Evolutionary conservation across 2,329 filamentous ascomycete species (phyloP), one percentile per base, ranked within the genome.

Genomic region (Aspergillus versicolor): DNA sequence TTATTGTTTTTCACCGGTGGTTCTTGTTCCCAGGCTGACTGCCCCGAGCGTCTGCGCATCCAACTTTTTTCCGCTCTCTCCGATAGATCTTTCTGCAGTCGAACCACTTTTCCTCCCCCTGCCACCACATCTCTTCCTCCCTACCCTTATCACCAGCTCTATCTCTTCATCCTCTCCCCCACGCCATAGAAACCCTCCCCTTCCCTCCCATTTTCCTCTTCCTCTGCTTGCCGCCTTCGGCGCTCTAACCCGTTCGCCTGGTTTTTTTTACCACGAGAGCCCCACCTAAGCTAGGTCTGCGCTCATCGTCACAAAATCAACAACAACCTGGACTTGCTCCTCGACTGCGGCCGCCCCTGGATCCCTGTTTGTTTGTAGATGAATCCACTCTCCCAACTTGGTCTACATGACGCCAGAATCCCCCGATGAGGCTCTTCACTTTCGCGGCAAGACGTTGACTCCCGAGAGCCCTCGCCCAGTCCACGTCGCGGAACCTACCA

Each of bases 401-500:
- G 66, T 69, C 73, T 81, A 80, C 74, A 84, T 84, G 82, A 81
- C 76, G 72, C 76, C 78, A 72, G 80, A 77, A 75, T 77, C 72
- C 63, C 74, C 72, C 56, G 71, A 77, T 71, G 76, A 79, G 69
- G 75, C 72, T 52, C 68, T 77, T 81, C 82, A 87, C 72, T 84
- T 86, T 71, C 83, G 82, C 70, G 84, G 85, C 75, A 82, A 86
- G 72, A 83, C 83, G 63, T 76, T 88, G 68, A 88, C 86, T 69
- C 88, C 88, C 62, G 84, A 88, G 69, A 89, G 86, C 70, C 88
- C 88, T 68, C 85, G 87, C 66, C 88, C 88, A 64, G 75, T 89
- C 66, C 85, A 89, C 73, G 79, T 87, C 63, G 82, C 87, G 63
- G 84, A 87, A 73, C 86, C 87, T 52, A 82, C 85, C 65, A 88